A percentile compares a stretch with the other conserved stretches of the same genome.
Conservation (phyloP, 192 early-diverging fungal species). For the Rhizoclosmatium sp. region DNA sequence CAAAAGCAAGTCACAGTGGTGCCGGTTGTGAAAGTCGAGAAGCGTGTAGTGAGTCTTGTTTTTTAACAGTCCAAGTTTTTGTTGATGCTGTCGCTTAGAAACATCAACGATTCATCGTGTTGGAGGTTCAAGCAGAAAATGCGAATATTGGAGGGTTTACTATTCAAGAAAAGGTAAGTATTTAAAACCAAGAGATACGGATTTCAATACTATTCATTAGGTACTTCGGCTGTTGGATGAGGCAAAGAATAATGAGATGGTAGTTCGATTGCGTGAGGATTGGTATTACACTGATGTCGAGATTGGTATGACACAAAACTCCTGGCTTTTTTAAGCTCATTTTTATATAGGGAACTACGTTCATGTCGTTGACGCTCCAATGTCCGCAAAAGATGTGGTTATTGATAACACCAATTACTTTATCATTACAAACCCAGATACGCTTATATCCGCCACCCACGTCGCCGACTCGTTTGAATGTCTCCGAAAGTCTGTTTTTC, state of each 20-base stretch:
- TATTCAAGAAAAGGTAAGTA: slow-evolving; percentile 28
- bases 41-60: slow-evolving; percentile 2
- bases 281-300: slow-evolving; percentile 68
- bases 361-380: slow-evolving; percentile 58
- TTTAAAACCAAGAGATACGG: not conserved
- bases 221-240: slow-evolving; percentile 49
- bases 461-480: slow-evolving; percentile 81
- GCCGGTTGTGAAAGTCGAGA: not conserved
- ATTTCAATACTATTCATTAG: slow-evolving; percentile 4
- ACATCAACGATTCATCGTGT: slow-evolving; percentile 48
- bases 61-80: not conserved
- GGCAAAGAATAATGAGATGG: slow-evolving; percentile 21
- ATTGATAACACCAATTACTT: slow-evolving; percentile 67
- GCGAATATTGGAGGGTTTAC: not conserved
- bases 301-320: slow-evolving; percentile 41
- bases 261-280: slow-evolving; percentile 67
- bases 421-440: slow-evolving; percentile 83
- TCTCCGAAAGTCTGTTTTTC: slow-evolving; percentile 78
- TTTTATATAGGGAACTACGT: slow-evolving; percentile 68
- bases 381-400: slow-evolving; percentile 43
- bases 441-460: slow-evolving; percentile 76
- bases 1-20: not conserved
- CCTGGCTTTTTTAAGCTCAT: slow-evolving; percentile 10
- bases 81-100: slow-evolving; percentile 16
- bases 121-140: slow-evolving; percentile 43